Percentiles rank a stretch among this genome's conserved stretches.
These are phyloP conservation scores for Obelidium mucronatum DNA, from an alignment of 192 early-diverging fungal species.

Conservation along the genomic window DNA sequence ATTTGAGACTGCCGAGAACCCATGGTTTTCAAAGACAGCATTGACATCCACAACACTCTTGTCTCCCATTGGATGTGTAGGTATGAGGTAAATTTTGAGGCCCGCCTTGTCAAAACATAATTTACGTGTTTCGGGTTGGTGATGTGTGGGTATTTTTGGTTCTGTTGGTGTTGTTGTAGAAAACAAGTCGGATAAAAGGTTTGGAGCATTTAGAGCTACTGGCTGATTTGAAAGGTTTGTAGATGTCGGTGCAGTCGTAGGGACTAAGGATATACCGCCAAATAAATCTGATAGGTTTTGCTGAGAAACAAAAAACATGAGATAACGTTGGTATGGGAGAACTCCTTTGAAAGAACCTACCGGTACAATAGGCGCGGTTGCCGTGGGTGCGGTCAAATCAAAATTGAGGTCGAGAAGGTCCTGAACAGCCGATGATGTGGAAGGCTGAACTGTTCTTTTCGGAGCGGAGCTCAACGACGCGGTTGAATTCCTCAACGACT, in stretches of 20 bases:
- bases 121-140: neutral
- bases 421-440: conserved; percentile 7
- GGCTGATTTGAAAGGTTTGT: conserved; percentile 4
- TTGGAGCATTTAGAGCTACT: neutral
- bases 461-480: neutral
- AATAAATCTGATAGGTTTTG: conserved; percentile 23
- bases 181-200: conserved; percentile 59
- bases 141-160: neutral
- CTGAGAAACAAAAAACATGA: neutral
- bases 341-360: neutral
- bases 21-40: conserved; percentile 73
- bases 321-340: neutral
- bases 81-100: conserved; percentile 75
- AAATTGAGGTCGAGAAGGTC: conserved; percentile 22
- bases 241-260: neutral
- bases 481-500: conserved; percentile 20
- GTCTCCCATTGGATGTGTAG: conserved; percentile 62
- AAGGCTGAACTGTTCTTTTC: neutral
- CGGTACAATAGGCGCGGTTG: neutral
- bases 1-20: conserved; percentile 61
- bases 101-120: conserved; percentile 82
- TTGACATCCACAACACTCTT: conserved; percentile 65
- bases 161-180: no score
- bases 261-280: conserved; percentile 30
- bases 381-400: neutral